Base-by-base conservation (phyloP, 441 rosid species). In the Pelargonium citronellum region DNA sequence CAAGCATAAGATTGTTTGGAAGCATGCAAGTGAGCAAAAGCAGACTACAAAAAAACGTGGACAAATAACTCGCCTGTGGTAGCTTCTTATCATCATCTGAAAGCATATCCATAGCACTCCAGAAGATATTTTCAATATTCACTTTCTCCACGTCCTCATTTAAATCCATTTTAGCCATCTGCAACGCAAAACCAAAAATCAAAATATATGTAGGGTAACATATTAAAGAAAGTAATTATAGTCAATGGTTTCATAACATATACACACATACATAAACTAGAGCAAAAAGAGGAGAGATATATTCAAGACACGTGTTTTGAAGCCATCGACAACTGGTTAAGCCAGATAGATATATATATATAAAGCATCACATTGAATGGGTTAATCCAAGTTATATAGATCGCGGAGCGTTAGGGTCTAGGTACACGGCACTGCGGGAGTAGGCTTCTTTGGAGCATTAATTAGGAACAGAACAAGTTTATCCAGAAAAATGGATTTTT, bases 91-190 rank as follows among this genome's bases (percentile, higher is more conserved):
- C 99, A 78, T 95, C 99, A 72, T 90, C 91, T 27, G 99, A 95
- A 72, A 95, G 98, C 89, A 88, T 89, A 83, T 88, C 98, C 83
- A 95, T 90, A 71, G 99, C 99, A 83, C 92, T 90, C 86, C 95
- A 90, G 74, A 90, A 95, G 70, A 92, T 90, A 20, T 82, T 85
- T 80, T 95, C 99, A 66, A 79, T 90, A 71, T 83, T 83, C 51
- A 66, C 89, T 85, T 95, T 95, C 85, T 95, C 99, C 64, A 90
- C 89, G 66, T 95, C 99, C 16, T 79, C 87, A 74, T 86, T 95
- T 66, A 95, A 80, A 84, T 89, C 99, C 99, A 95, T 79, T 83
- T 90, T 95, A 68, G 98, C 90, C 97, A 95, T 92, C 99, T 95
- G 77, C 9, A 61, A 53, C 63, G 49, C 15, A 60, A 78, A 69